Base-by-base conservation (phyloP, 108 stramenopile genomes). In the Parmales sp. region DNA sequence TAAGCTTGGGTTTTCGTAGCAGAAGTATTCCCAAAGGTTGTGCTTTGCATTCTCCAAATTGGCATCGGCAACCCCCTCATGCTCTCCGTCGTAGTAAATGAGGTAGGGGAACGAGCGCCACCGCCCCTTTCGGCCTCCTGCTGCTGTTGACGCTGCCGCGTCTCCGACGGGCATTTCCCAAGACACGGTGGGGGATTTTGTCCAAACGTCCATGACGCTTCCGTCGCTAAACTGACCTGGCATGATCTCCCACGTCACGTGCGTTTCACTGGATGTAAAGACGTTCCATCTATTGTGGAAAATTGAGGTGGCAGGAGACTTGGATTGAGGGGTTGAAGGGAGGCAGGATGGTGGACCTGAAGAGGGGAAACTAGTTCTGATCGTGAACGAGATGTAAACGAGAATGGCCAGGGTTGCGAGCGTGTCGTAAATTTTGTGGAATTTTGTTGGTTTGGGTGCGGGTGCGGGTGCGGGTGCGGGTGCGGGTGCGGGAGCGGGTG, bases 191-290 rank as follows among this genome's bases (percentile, higher is more conserved):
- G 82, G 69, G 11, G 65, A 71, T 38, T 79, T 75, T 5, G 80
- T 82, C 90, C 90, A 91, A 36, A 91, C 82, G 69, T 91, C 90
- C 43, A 88, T 88, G 39, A 88, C 75, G 5, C 86, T 86, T 39
- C 90, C 90, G 69, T 91, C 86, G 0, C 69, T 71, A 46, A 91
- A 69, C 41, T 67, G 69, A 25, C 90, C 90, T 13, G 88, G 88
- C 0, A 88, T 88, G 51, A 91, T 89, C 51, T 91, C 90, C 90
- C 90, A 90, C 2, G 90, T 90, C 23, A 90, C 90, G 69, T 89
- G 86, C 45, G 72, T 76, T 54, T 34, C 49, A 9, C 18, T 45
- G 5, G 37, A 41, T 16, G 64, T 37, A 39, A 91, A 91, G 1
- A 91, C 90, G 64, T 91, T 91, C 90, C 88, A 91, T 50, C 90